Conservation (phyloP, 108 stramenopile species). For the Pseudonitzschia delicatissima region DNA sequence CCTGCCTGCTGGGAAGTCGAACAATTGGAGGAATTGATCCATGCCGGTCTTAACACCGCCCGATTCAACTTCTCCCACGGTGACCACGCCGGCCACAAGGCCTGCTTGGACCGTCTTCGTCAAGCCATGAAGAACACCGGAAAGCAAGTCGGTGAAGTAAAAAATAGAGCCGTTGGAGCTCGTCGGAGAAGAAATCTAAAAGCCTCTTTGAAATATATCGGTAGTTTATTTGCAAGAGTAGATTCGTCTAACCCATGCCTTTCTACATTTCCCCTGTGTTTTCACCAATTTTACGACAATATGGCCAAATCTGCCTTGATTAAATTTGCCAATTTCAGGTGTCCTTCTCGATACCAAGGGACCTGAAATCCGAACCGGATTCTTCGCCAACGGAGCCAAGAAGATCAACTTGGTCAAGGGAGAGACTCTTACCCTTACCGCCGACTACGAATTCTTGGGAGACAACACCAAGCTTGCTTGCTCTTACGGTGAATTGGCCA, state of each 20-base stretch:
- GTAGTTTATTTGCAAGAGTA: background rate
- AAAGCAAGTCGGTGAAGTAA: slow-evolving; percentile 57
- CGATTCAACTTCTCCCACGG: slow-evolving; percentile 90
- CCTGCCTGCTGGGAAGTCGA: slow-evolving; percentile 88
- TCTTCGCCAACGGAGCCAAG: slow-evolving; percentile 84
- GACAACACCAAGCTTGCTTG: slow-evolving; percentile 86
- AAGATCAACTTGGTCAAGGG: slow-evolving; percentile 81
- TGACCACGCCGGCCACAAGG: slow-evolving; percentile 84
- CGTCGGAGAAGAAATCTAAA: background rate
- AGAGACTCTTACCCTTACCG: slow-evolving; percentile 69
- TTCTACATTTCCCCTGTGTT: background rate
- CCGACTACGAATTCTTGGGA: slow-evolving; percentile 87
- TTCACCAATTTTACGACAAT: background rate
- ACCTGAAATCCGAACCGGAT: slow-evolving; percentile 95
- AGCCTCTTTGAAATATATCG: background rate
- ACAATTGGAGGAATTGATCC: slow-evolving; percentile 70
- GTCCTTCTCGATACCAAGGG: slow-evolving; percentile 94
- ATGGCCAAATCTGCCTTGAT: background rate
- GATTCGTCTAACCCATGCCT: background rate
- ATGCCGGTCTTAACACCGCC: slow-evolving; percentile 90
- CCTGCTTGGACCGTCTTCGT: slow-evolving; percentile 75
- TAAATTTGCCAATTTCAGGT: slow-evolving; percentile 1
- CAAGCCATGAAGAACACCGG: slow-evolving; percentile 74
- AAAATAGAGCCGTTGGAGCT: background rate
- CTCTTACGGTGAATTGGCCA: slow-evolving; percentile 87